phyloP scores from a whole-genome alignment of 2,329 filamentous ascomycete species.

The Aspergillus oerlinghausenensis region DNA sequence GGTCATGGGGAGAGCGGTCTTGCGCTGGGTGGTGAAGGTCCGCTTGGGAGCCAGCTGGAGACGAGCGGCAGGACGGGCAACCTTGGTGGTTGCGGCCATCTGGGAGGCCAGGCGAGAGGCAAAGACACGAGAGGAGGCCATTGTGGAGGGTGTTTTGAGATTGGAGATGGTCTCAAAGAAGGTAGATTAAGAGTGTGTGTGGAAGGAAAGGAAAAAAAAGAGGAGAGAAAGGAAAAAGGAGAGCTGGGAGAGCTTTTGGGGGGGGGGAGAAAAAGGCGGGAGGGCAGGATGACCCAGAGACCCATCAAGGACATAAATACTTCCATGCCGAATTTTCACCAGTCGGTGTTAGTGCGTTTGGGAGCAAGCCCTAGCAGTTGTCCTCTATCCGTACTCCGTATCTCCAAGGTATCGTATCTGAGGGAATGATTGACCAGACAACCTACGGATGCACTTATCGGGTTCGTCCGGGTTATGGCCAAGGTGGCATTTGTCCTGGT shows the following conservation, averaged over 20 bases:
- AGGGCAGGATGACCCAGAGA: slow-evolving; percentile 23
- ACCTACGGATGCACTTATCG: slow-evolving; percentile 1
- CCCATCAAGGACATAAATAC: slow-evolving; percentile 33
- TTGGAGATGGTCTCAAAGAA: slow-evolving; percentile 30
- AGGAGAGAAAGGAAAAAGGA: slow-evolving; percentile 7
- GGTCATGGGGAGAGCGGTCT: slow-evolving; percentile 33
- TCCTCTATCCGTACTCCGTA: too few relatives aligned
- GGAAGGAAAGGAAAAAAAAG: slow-evolving; percentile 14
- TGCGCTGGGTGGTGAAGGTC: slow-evolving; percentile 51
- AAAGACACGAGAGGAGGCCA: slow-evolving; percentile 73
- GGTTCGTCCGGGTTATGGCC: slow-evolving; percentile 21
- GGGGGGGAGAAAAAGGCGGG: slow-evolving; percentile 19
- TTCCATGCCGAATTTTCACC: slow-evolving; percentile 37
- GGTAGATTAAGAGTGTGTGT: slow-evolving; percentile 17
- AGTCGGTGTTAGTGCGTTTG: slow-evolving; percentile 28
- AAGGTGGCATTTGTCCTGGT: slow-evolving; percentile 11
- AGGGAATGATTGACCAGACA: background rate
- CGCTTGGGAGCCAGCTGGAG: slow-evolving; percentile 66
- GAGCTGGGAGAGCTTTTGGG: slow-evolving; percentile 14
- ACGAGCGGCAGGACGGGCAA: slow-evolving; percentile 70
- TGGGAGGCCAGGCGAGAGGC: slow-evolving; percentile 68
- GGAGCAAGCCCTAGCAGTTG: background rate
- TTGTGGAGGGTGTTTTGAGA: slow-evolving; percentile 51
- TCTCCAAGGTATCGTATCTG: slow-evolving; percentile 3
- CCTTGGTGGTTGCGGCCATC: slow-evolving; percentile 68